These are phyloP conservation scores for Dendrocalamus latiflorus DNA, from an alignment of 202 grass and related monocot species.

Conservation along the genomic window DNA sequence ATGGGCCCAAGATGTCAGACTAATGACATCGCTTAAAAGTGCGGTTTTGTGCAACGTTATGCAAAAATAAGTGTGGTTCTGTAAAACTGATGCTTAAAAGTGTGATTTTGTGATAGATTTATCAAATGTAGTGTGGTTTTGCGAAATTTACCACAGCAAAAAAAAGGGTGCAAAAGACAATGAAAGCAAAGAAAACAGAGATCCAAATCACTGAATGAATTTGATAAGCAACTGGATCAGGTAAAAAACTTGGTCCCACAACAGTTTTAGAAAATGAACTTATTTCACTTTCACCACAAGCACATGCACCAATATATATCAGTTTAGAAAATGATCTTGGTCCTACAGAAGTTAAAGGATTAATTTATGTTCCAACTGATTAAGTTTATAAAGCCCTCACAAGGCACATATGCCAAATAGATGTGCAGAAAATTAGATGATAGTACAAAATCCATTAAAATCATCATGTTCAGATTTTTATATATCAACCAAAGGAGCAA, in stretches of 20 bases:
- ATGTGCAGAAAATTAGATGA: neutral
- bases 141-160: neutral
- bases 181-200: neutral
- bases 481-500: neutral
- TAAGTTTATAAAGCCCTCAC: neutral
- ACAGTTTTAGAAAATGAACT: neutral
- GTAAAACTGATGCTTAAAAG: too few species aligned
- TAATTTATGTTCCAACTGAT: neutral
- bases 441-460: neutral
- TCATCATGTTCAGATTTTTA: neutral
- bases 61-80: too few species aligned
- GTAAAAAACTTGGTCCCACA: neutral
- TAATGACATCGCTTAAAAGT: too few species aligned
- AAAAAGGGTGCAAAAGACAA: neutral
- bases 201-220: neutral
- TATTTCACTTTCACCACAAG: constrained; percentile 12
- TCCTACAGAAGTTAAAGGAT: neutral
- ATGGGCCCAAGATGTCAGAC: too few species aligned
- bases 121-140: too few species aligned
- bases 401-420: neutral
- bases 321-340: neutral
- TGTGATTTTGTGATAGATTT: too few species aligned
- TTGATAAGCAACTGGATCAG: neutral
- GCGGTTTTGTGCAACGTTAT: too few species aligned
- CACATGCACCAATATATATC: neutral